Evolutionary conservation across 345 rosid genomes (phyloP).

Genomic region (Kernera saxatilis): DNA sequence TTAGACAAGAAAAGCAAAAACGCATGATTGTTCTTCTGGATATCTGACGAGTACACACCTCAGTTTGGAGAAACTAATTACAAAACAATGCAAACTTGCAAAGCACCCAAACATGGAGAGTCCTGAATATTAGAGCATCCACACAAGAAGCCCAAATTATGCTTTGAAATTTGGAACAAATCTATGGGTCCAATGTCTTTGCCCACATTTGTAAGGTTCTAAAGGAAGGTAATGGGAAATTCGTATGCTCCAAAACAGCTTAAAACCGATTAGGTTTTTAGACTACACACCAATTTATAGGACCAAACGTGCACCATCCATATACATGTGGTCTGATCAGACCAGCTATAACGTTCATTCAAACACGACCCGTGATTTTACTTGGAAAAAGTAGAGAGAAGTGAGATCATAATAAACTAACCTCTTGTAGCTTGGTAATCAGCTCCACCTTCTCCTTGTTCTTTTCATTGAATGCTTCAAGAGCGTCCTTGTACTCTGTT

Average conservation of each 20-base stretch:
- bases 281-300: not conserved
- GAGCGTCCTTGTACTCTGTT: constrained; percentile 80
- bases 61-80: not conserved
- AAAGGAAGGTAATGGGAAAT: not conserved
- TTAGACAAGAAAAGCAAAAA: not conserved
- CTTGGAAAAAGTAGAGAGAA: not conserved
- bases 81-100: not conserved
- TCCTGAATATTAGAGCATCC: not conserved
- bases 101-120: not conserved
- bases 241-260: not conserved
- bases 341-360: not conserved
- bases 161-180: too few relatives aligned
- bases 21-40: not conserved
- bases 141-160: too few relatives aligned
- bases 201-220: not conserved
- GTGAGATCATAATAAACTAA: constrained; percentile 22
- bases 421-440: constrained; percentile 81
- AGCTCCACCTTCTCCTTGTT: constrained; percentile 85
- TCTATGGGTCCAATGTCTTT: not conserved
- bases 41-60: not conserved
- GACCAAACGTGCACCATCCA: not conserved
- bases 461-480: constrained; percentile 73
- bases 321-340: not conserved
- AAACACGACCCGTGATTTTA: not conserved
- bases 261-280: not conserved